Evolutionary conservation across 768 basidiomycete species (phyloP), one percentile per base, ranked within the genome.

Genomic region (Ramaria sp.): DNA sequence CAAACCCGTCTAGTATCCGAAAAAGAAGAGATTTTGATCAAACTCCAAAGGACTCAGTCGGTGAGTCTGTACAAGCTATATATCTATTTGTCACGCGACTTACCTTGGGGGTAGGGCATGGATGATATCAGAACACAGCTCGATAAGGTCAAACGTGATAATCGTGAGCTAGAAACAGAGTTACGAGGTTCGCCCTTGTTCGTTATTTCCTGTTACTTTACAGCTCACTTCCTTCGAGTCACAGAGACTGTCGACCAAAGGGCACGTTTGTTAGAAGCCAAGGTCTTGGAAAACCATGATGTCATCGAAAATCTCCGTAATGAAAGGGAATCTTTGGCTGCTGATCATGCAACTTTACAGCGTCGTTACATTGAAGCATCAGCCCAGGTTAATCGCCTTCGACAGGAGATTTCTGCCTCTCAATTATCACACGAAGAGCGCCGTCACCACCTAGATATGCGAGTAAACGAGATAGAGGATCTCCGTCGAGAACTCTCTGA

Each of bases 341-440:
- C 70, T 15, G 86, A 91, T 60, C 80, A 90, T 62, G 85, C 85
- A 64, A 74, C 78, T 44, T 73, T 92, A 28, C 86, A 91, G 62
- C 74, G 74, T 20, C 79, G 77, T 18, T 83, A 82, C 60, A 66
- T 78, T 3, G 79, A 86, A 42, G 72, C 78, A 8, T 76, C 83
- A 5, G 82, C 88, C 81, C 76, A 76, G 59, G 74, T 77, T 59
- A 79, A 82, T 62, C 71, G 75, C 59, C 73, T 89, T 24, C 79
- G 81, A 20, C 72, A 76, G 38, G 78, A 84, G 56, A 79, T 83
- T 56, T 70, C 77, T 7, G 65, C 72, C 0, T 81, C 81, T 16
- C 81, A 84, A 47, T 75, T 71, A 13, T 76, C 82, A 8, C 88
- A 91, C 60, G 82, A 88, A 57, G 73, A 78, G 34, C 77, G 83